phyloP scores from a whole-genome alignment of 176 grass and related monocot species.

The Ampelocalamus luodianensis region DNA sequence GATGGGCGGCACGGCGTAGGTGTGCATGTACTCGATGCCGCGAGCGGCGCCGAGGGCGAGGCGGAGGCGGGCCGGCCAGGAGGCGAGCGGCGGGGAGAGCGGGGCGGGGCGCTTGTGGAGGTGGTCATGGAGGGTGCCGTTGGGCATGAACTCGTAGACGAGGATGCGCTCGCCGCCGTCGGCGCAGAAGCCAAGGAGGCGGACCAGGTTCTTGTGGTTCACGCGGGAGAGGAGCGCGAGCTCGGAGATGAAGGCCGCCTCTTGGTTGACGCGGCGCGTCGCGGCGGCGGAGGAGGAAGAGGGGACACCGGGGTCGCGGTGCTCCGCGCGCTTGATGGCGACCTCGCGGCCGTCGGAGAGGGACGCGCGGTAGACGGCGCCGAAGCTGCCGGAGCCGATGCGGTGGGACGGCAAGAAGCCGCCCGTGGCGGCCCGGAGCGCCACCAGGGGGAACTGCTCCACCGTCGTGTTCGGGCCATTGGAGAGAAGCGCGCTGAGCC shows the following conservation, averaged over 20 bases:
- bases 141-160: slow-evolving; percentile 93
- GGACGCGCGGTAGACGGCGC: slow-evolving; percentile 72
- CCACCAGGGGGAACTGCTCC: slow-evolving; percentile 73
- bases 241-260: slow-evolving; percentile 72
- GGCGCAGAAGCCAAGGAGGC: slow-evolving; percentile 81
- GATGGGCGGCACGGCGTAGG: slow-evolving; percentile 92
- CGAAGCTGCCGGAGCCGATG: slow-evolving; percentile 92
- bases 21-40: slow-evolving; percentile 94
- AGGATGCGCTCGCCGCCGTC: slow-evolving; percentile 76
- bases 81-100: slow-evolving; percentile 56
- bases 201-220: slow-evolving; percentile 96
- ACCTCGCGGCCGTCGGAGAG: slow-evolving; percentile 78
- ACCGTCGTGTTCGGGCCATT: slow-evolving; percentile 85
- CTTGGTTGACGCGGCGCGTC: slow-evolving; percentile 47
- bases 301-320: neutral
- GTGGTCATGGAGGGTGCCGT: slow-evolving; percentile 83
- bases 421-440: slow-evolving; percentile 58
- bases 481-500: slow-evolving; percentile 60
- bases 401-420: slow-evolving; percentile 60
- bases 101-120: slow-evolving; percentile 52
- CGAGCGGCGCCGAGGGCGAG: slow-evolving; percentile 88
- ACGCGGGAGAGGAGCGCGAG: slow-evolving; percentile 83
- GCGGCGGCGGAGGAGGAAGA: slow-evolving; percentile 27
- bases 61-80: slow-evolving; percentile 64
- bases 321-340: slow-evolving; percentile 86